Evolutionary conservation across 75 land plant species (phyloP).

Genomic region (Sequoiadendron giganteum): DNA sequence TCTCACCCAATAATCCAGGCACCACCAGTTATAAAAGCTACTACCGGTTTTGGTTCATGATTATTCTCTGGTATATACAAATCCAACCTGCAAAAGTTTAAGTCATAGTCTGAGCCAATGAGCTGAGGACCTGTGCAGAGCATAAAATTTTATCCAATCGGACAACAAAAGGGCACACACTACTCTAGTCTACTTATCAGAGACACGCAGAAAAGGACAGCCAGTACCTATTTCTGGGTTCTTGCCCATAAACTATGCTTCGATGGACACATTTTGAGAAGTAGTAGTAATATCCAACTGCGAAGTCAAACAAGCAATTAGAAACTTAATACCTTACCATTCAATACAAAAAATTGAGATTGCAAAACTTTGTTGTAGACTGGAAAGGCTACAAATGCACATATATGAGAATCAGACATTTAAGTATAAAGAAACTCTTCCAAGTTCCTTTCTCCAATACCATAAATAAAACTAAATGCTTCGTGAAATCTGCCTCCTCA

Average conservation of each 20-base stretch:
- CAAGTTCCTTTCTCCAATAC: background rate
- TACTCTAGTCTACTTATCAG: background rate
- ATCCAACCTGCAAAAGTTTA: constrained; percentile 66
- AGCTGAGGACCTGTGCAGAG: background rate
- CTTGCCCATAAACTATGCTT: constrained; percentile 84
- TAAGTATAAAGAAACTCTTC: background rate
- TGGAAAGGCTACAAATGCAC: background rate
- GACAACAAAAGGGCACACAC: background rate
- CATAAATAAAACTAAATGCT: background rate
- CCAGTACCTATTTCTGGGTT: constrained; percentile 87
- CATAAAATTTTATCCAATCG: background rate
- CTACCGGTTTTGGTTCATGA: constrained; percentile 72
- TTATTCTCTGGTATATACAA: constrained; percentile 70
- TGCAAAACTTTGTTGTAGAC: background rate
- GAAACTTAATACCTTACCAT: background rate
- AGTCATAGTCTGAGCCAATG: background rate
- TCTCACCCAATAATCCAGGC: constrained; percentile 99
- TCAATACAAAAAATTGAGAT: background rate
- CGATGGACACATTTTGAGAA: constrained; percentile 70
- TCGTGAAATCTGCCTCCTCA: background rate
- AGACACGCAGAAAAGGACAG: background rate
- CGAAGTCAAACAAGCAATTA: constrained; percentile 7
- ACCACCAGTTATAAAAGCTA: constrained; percentile 94
- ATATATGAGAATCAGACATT: background rate
- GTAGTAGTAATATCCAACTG: constrained; percentile 92